Evolutionary conservation across 352 stramenopile genomes (phyloP).

Genomic region (Pythium plurisporium): DNA sequence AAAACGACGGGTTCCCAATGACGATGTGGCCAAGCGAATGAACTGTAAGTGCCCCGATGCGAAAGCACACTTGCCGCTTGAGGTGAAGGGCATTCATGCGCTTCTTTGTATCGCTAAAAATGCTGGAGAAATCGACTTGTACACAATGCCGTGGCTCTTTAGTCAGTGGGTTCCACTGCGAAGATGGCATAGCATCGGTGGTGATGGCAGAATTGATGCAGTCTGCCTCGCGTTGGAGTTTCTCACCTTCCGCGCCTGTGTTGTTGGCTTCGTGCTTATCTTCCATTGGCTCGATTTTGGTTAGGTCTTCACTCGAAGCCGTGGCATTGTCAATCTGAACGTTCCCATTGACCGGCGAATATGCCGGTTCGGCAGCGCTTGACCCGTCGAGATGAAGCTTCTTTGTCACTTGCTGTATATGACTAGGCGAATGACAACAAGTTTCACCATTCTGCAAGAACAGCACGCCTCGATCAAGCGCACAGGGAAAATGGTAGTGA

Average conservation of each 20-base stretch:
- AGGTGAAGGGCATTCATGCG: conserved; percentile 44
- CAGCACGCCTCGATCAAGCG: conserved; percentile 63
- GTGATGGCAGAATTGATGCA: conserved; percentile 1
- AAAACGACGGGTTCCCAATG: conserved; percentile 79
- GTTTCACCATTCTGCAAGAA: conserved; percentile 72
- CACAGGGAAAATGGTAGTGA: conserved; percentile 94
- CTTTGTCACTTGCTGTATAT: conserved; percentile 52
- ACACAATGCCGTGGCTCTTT: conserved; percentile 19
- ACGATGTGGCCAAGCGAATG: conserved; percentile 80
- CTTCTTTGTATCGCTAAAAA: conserved; percentile 53
- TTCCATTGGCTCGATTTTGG: too few relatives aligned
- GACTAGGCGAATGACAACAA: conserved; percentile 47
- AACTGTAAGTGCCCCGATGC: conserved; percentile 72
- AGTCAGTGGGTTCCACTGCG: conserved; percentile 10
- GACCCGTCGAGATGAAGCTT: conserved; percentile 12
- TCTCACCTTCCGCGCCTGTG: not conserved
- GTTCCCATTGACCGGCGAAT: too few relatives aligned
- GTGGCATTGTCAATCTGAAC: not conserved
- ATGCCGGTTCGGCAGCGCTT: not conserved
- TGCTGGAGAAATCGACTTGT: conserved; percentile 19
- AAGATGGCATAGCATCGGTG: not conserved
- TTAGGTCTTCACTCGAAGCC: not conserved
- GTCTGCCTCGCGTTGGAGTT: not conserved
- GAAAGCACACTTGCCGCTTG: conserved; percentile 55
- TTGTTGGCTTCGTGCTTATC: not conserved